Evolutionary conservation across 169 alveolate genomes (phyloP), one percentile per base, ranked within the genome.

Genomic region (Theileria sp.): DNA sequence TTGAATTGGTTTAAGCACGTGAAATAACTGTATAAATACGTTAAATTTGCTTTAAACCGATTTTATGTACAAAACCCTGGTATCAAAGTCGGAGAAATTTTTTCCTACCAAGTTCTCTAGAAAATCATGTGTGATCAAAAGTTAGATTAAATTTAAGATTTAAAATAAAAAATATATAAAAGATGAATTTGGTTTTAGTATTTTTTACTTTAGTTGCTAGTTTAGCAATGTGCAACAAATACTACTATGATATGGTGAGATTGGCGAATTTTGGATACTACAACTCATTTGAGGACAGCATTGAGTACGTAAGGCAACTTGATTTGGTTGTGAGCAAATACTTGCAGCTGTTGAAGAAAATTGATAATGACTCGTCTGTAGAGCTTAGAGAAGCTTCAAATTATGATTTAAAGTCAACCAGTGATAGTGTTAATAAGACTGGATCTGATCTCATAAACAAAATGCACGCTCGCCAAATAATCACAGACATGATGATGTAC

Each of bases 401-500:
- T 38, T 84, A 68, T 77, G 74, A 77, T 2, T 51, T 19, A 51
- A 34, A 23, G 38, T 50, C 90, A 9, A 3, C 0, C 25, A 23
- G 23, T 6, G 5, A 26, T 7, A 51, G 19, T 10, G 7, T 34
- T 10, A 78, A 68, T 49, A 6, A 23, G 19, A 44, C 60, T 3
- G 81, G 79, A 25, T 12, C 70, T 25, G 15, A 36, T 38, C 19
- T 80, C 50, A 38, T 84, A 3, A 84, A 84, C 66, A 49, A 71
- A 38, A 77, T 84, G 81, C 78, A 68, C 76, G 87, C 86, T 4
- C 58, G 86, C 26, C 80, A 84, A 76, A n/a, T 77, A n/a, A 51
- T 84, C 23, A 44, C 38, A 44, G 86, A 76, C 34, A 0, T 71
- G 69, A 21, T 54, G 61, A 4, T 56, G 49, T 84, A 77, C 76